phyloP scores from a whole-genome alignment of 495 filamentous ascomycete species.

The Xylaria longipes region DNA sequence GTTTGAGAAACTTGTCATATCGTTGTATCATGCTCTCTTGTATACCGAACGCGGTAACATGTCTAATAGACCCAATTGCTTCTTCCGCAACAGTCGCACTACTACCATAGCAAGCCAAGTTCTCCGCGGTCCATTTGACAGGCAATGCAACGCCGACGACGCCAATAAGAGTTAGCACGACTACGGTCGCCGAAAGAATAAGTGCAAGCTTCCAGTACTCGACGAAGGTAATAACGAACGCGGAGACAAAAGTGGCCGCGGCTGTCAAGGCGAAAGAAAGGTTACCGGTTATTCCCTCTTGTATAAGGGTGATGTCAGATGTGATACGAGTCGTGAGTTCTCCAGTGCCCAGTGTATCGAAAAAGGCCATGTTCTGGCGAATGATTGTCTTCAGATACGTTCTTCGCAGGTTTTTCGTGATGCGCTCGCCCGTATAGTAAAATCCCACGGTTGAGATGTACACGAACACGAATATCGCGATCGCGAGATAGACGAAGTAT shows the following conservation, averaged over 20 bases:
- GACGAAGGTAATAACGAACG: constrained; percentile 76
- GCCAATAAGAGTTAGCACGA: constrained; percentile 68
- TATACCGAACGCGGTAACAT: constrained; percentile 79
- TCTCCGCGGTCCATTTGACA: constrained; percentile 69
- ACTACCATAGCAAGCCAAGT: constrained; percentile 68
- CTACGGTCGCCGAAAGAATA: constrained; percentile 69
- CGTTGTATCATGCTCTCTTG: constrained; percentile 79
- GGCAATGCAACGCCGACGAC: constrained; percentile 66
- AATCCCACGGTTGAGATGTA: constrained; percentile 43
- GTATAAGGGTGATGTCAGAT: constrained; percentile 57
- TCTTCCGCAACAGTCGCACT: constrained; percentile 83
- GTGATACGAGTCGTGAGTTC: constrained; percentile 51
- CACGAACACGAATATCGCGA: constrained; percentile 48
- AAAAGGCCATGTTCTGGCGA: constrained; percentile 49
- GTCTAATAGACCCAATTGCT: constrained; percentile 79
- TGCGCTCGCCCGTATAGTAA: constrained; percentile 40
- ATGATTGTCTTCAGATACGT: constrained; percentile 47
- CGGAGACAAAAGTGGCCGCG: constrained; percentile 72
- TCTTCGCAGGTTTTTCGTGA: constrained; percentile 43
- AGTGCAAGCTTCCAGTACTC: constrained; percentile 74
- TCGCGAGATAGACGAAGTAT: constrained; percentile 50
- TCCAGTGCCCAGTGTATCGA: constrained; percentile 45
- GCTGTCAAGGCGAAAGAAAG: constrained; percentile 70
- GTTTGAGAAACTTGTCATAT: constrained; percentile 69
- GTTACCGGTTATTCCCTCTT: constrained; percentile 79